phyloP scores from a whole-genome alignment of 106 monocot genomes.

The Dendrobium huoshanense region DNA sequence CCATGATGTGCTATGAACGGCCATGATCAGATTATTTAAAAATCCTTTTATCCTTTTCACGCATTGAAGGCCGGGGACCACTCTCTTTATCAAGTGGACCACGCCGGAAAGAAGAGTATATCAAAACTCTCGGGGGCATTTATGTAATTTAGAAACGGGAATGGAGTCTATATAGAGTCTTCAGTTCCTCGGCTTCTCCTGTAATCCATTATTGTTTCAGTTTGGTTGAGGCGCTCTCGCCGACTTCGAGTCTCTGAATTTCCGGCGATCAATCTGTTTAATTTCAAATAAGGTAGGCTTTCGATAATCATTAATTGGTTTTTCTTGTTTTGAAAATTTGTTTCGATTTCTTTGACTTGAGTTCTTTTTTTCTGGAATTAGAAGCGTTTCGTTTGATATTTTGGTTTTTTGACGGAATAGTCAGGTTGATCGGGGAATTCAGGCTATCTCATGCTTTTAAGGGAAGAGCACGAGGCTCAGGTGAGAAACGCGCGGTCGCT shows the following conservation, averaged over 20 bases:
- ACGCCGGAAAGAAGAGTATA: not conserved
- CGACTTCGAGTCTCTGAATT: not conserved
- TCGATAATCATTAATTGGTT: not conserved
- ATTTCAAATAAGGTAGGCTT: not conserved
- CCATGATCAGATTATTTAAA: not conserved
- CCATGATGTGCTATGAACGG: constrained; percentile 1
- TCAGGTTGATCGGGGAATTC: not conserved
- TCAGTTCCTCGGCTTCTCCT: not conserved
- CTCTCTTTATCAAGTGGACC: not conserved
- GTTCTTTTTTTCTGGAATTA: not conserved
- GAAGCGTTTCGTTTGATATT: not conserved
- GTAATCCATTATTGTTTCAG: not conserved
- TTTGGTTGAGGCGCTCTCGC: not conserved
- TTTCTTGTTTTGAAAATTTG: not conserved
- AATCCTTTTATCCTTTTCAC: not conserved
- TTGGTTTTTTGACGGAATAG: not conserved
- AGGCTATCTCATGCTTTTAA: constrained; percentile 9
- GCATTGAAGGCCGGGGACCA: not conserved
- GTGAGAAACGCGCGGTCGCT: constrained; percentile 4
- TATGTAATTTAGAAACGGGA: constrained; percentile 6
- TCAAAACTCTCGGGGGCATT: not conserved
- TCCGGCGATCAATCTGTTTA: not conserved
- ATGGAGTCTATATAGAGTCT: constrained; percentile 6
- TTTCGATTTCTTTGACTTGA: not conserved
- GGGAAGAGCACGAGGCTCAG: constrained; percentile 12